Percentiles rank a stretch among this genome's conserved stretches.
Conservation (phyloP, 805 yeast genomes). For the Nakazawaea peltata region DNA sequence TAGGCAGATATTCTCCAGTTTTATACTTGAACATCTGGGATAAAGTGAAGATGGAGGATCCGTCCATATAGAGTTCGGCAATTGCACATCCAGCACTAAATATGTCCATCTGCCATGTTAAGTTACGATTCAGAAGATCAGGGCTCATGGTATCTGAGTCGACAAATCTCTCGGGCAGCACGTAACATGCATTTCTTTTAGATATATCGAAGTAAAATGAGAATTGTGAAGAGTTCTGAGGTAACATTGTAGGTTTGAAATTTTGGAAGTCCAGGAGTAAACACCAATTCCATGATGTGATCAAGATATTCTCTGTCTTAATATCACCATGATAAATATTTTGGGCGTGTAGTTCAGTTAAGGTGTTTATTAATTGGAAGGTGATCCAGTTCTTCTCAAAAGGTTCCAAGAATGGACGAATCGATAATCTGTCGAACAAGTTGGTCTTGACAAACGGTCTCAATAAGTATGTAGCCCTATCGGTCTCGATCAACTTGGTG, state of each 20-base stretch:
- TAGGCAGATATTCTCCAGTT: slow-evolving; percentile 59
- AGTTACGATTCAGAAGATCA: slow-evolving; percentile 17
- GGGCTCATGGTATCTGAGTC: slow-evolving; percentile 22
- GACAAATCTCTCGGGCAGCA: slow-evolving; percentile 89
- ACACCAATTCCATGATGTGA: slow-evolving; percentile 87
- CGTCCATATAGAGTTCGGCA: slow-evolving; percentile 83
- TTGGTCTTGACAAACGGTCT: slow-evolving; percentile 76
- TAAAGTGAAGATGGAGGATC: slow-evolving; percentile 77
- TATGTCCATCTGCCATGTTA: slow-evolving; percentile 69
- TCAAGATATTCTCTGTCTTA: slow-evolving; percentile 80
- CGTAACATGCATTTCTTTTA: slow-evolving; percentile 75
- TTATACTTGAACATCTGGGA: slow-evolving; percentile 83
- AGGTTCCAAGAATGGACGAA: slow-evolving; percentile 78
- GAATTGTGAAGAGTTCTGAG: slow-evolving; percentile 89
- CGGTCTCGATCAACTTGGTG: slow-evolving; percentile 72
- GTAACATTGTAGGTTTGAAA: slow-evolving; percentile 76
- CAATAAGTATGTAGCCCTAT: slow-evolving; percentile 83
- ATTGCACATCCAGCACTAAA: slow-evolving; percentile 82
- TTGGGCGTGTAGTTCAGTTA: slow-evolving; percentile 54
- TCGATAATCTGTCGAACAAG: slow-evolving; percentile 78
- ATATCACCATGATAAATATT: slow-evolving; percentile 82
- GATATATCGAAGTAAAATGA: slow-evolving; percentile 91
- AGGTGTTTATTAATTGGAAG: slow-evolving; percentile 65
- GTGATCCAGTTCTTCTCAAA: slow-evolving; percentile 80
- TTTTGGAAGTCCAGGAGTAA: slow-evolving; percentile 76